Base-by-base conservation (phyloP, 179 eudicot genomes). In the Silene noctiflora region DNA sequence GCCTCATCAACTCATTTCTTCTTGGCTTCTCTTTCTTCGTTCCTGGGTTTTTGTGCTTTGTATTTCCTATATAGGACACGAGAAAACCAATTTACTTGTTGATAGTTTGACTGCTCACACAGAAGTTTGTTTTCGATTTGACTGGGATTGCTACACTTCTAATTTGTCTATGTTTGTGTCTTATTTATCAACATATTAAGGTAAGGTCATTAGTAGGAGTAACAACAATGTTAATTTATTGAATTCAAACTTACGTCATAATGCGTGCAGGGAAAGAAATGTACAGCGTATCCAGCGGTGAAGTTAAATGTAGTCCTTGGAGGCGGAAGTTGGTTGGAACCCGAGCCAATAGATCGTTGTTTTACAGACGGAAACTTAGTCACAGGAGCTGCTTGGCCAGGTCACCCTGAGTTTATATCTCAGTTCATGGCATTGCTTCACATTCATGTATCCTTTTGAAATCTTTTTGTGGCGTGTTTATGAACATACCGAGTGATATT, bases 331-430 rank as follows among this genome's bases (percentile, higher is more conserved):
- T 95, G 99, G 99, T 59, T 95, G 81, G 97, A 95, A 82, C 97
- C 99, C 3, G 91, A 88, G 16, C 97, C 99, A 10, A 92, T 95
- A 71, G 82, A 85, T 67, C 86, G 96, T 35, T 95, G 97, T 86
- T 95, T 86, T 80, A 95, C 96, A 0, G 97, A 95, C 79, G 95
- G 96, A 62, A 95, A 95, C 85, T 80, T 95, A 80, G 97, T 95
- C 20, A 95, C 99, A 0, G 99, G 96, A 81, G 97, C 99, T 71
- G 99, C 99, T 67, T 95, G 99, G 99, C 99, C 97, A 1, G 99
- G 93, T 14, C 99, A 95, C 83, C 99, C 99, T 4, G 91, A 93
- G 81, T 95, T 95, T 75, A 76, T 95, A 64, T 87, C 97, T 60
- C 99, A 95, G 83, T 84, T 95, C 51, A 93, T 95, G 99, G 83